Evolutionary conservation across 1,284 basidiomycete genomes (phyloP), one percentile per base, ranked within the genome.

Genomic region (Malassezia caprae): DNA sequence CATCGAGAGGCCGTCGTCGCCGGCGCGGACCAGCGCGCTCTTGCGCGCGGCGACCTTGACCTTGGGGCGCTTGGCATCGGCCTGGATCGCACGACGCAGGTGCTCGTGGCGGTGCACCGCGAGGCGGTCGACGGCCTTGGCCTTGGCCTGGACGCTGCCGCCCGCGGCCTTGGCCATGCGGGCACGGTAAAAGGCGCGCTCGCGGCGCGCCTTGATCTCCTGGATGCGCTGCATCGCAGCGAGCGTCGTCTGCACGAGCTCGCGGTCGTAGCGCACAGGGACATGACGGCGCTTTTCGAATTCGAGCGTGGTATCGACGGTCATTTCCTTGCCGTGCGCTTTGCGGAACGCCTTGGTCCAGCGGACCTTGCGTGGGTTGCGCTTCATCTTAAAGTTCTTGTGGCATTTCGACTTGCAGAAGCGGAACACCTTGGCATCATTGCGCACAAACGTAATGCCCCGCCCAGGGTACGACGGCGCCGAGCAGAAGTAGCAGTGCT

Each of bases 301-400:
- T 75, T 96, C 91, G 76, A 96, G 89, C 2, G 93, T 98, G 1
- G 91, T 88, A 78, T 99, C 94, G 71, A 99, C 87, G 12, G 88
- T 93, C 94, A 99, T 99, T 79, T 99, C 94, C 79, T 98, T 99
- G 62, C 94, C 94, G 56, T 90, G 88, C 23, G 94, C 90, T 76
- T 93, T 96, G 67, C 94, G 83, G 83, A 99, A 99, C 15, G 94
- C 94, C 78, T 99, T 99, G 51, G 94, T 99, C 94, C 94, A 99
- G 69, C 89, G 83, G 48, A 99, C 91, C 79, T 99, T 99, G 63
- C 94, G 84, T 45, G 94, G 94, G 78, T 99, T 99, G 48, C 94
- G 86, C 80, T 98, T 99, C 93, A 99, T 96, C 78, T 90, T 93
- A 68, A 72, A 73, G 66, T 73, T 74, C 66, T 74, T 74, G 65